Conservation (phyloP, 108 stramenopile genomes). For the Nitzschia sp. region DNA sequence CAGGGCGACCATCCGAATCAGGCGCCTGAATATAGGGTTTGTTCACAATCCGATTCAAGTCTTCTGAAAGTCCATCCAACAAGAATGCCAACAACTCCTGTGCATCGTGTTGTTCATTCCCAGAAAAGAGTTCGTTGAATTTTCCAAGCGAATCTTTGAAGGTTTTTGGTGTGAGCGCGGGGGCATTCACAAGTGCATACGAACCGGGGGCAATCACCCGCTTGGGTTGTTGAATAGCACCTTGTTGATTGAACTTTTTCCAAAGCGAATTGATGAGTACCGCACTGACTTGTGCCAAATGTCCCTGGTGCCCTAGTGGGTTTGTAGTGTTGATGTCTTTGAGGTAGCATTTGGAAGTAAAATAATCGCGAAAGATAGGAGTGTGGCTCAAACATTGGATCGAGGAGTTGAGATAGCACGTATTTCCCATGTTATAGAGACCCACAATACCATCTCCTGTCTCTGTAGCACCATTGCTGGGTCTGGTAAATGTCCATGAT, state of each 20-base stretch:
- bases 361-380: constrained; percentile 90
- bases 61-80: constrained; percentile 92
- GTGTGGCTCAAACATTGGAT: constrained; percentile 95
- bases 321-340: constrained; percentile 93
- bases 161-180: constrained; percentile 82
- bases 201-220: constrained; percentile 62
- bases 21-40: constrained; percentile 96
- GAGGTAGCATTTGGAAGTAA: constrained; percentile 85
- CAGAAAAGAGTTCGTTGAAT: constrained; percentile 90
- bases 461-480: constrained; percentile 21
- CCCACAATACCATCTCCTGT: constrained; percentile 85
- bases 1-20: constrained; percentile 91
- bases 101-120: constrained; percentile 97
- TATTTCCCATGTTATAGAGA: constrained; percentile 92
- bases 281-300: constrained; percentile 91
- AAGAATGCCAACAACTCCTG: constrained; percentile 93
- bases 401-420: constrained; percentile 94
- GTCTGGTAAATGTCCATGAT: constrained; percentile 37
- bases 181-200: constrained; percentile 69
- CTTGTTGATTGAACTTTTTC: constrained; percentile 58
- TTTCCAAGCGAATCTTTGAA: constrained; percentile 91
- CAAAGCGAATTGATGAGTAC: constrained; percentile 87
- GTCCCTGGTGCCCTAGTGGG: constrained; percentile 91
- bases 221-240: constrained; percentile 36
- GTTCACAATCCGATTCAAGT: constrained; percentile 92